These are phyloP conservation scores for Aspergillus novoparasiticus DNA, from an alignment of 2,329 filamentous ascomycete species.

Conservation along the genomic window DNA sequence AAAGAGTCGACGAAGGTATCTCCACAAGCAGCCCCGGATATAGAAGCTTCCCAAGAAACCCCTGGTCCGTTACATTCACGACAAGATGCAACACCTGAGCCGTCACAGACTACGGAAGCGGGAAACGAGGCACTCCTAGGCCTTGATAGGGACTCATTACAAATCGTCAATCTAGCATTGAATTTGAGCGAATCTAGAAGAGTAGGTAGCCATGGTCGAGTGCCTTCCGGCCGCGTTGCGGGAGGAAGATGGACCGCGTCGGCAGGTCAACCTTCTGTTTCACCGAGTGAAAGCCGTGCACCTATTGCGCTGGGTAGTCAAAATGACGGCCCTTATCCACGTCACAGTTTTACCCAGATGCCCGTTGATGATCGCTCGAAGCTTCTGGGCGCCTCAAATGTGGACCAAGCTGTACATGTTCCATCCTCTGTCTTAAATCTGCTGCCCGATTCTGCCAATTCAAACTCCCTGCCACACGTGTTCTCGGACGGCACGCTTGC, in stretches of 20 bases:
- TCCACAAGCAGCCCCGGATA: slow-evolving; percentile 17
- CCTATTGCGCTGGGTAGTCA: slow-evolving; percentile 17
- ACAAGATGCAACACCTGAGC: slow-evolving; percentile 18
- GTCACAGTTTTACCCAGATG: slow-evolving; percentile 28
- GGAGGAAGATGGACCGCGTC: slow-evolving; percentile 37
- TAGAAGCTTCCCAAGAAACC: slow-evolving; percentile 13
- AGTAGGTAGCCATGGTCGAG: slow-evolving; percentile 61
- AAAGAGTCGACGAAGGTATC: slow-evolving; percentile 36
- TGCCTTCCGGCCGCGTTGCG: slow-evolving; percentile 54
- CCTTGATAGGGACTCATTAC: slow-evolving; percentile 74
- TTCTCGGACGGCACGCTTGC: slow-evolving; percentile 80
- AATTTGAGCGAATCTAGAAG: slow-evolving; percentile 77
- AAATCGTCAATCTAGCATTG: slow-evolving; percentile 91
- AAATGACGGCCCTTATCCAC: slow-evolving; percentile 20
- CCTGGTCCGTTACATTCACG: slow-evolving; percentile 16
- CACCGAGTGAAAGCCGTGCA: slow-evolving; percentile 24
- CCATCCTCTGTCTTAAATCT: slow-evolving; percentile 28
- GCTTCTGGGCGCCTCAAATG: slow-evolving; percentile 10
- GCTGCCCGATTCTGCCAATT: slow-evolving; percentile 31
- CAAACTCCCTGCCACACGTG: slow-evolving; percentile 43
- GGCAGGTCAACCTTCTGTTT: slow-evolving; percentile 24
- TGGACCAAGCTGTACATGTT: slow-evolving; percentile 15
- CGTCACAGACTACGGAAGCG: slow-evolving; percentile 13
- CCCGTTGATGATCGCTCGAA: slow-evolving; percentile 28
- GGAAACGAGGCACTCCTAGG: slow-evolving; percentile 31